These are phyloP conservation scores for Leptomonas pyrrhocoris DNA, from an alignment of 208 protist species.

Conservation along the genomic window DNA sequence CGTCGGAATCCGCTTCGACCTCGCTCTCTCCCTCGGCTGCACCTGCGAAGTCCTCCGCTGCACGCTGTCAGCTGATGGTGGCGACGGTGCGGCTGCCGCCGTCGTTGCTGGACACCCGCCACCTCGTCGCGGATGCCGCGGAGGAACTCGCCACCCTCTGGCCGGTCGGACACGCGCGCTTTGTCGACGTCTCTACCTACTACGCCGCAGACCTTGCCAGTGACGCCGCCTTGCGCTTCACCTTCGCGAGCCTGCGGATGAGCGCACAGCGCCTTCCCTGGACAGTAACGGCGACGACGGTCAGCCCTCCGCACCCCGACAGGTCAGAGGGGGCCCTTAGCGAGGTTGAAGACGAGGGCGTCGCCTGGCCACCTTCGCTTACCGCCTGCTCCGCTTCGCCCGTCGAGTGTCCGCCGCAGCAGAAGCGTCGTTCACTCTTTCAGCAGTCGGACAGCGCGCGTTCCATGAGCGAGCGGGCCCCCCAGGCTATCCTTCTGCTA, in stretches of 20 bases:
- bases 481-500: constrained; percentile 22
- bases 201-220: constrained; percentile 2
- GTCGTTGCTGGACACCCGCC: constrained; percentile 34
- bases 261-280: constrained; percentile 21
- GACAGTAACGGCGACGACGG: not conserved
- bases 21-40: not conserved
- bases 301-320: not conserved
- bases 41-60: not conserved
- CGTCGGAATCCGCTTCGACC: not conserved
- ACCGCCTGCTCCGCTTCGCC: constrained; percentile 1
- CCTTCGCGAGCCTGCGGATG: constrained; percentile 19
- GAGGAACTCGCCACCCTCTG: constrained; percentile 31
- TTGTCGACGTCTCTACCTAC: constrained; percentile 47
- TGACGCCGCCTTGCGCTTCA: not conserved
- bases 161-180: constrained; percentile 57
- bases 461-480: not conserved
- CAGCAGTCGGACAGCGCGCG: not conserved
- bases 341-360: not conserved
- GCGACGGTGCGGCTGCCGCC: constrained; percentile 53
- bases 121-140: constrained; percentile 23
- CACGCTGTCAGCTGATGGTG: constrained; percentile 26
- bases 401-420: too few species aligned
- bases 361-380: constrained; percentile 32
- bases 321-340: not conserved
- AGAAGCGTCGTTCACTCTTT: constrained; percentile 5